These are phyloP conservation scores for Phylloporus arenicola DNA, from an alignment of 768 basidiomycete species.

Conservation along the genomic window DNA sequence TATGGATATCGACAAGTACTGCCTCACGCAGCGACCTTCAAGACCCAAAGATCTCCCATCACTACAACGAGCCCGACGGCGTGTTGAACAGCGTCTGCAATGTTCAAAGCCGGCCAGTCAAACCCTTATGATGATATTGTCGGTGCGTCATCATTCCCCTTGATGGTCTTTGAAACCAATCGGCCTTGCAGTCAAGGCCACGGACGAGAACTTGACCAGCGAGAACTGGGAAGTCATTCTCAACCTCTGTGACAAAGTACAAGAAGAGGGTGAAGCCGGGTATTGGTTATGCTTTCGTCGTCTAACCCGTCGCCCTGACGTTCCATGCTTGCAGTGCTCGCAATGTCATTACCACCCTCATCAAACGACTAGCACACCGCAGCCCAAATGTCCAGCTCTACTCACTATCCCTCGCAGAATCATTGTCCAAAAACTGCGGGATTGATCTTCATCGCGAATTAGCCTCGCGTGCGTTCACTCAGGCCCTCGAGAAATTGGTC, in stretches of 20 bases:
- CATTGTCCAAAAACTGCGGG: slow-evolving; percentile 88
- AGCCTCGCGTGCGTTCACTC: slow-evolving; percentile 85
- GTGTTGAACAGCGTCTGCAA: slow-evolving; percentile 23
- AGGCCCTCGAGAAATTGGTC: slow-evolving; percentile 79
- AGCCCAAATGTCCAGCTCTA: slow-evolving; percentile 97
- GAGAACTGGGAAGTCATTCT: slow-evolving; percentile 97
- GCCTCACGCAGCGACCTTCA: slow-evolving; percentile 27
- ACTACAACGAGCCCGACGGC: slow-evolving; percentile 6
- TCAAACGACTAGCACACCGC: slow-evolving; percentile 89
- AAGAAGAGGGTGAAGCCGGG: slow-evolving; percentile 85
- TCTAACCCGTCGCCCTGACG: slow-evolving; percentile 13
- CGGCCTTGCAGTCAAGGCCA: slow-evolving; percentile 74
- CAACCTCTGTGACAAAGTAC: slow-evolving; percentile 94
- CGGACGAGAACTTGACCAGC: slow-evolving; percentile 91
- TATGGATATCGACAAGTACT: slow-evolving; percentile 20
- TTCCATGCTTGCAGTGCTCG: slow-evolving; percentile 60
- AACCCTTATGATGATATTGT: slow-evolving; percentile 92
- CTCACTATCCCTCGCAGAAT: slow-evolving; percentile 80
- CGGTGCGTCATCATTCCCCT: slow-evolving; percentile 47
- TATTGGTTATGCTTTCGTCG: slow-evolving; percentile 27
- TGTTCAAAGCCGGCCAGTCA: slow-evolving; percentile 65
- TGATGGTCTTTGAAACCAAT: slow-evolving; percentile 5
- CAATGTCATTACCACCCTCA: slow-evolving; percentile 73
- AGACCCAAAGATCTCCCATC: slow-evolving; percentile 4
- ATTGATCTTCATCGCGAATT: slow-evolving; percentile 79